Evolutionary conservation across 805 yeast genomes (phyloP).

Genomic region (Yamadazyma ubonensis): DNA sequence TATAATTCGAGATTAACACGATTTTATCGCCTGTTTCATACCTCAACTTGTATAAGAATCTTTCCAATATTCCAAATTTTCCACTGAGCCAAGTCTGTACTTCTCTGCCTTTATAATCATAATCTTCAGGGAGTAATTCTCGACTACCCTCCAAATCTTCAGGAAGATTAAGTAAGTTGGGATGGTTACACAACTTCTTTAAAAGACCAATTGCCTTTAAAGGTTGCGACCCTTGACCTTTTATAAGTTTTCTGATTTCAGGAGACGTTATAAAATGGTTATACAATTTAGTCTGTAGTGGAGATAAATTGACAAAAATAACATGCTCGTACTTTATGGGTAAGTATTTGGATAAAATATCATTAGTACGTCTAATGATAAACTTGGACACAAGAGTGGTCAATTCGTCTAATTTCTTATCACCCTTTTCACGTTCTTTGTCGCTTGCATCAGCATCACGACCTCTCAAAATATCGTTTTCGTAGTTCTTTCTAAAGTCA

Average conservation of each 20-base stretch:
- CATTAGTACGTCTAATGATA: constrained; percentile 93
- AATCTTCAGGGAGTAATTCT: constrained; percentile 70
- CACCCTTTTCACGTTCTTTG: constrained; percentile 67
- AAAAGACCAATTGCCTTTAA: constrained; percentile 84
- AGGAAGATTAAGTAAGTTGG: constrained; percentile 75
- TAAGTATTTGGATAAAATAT: constrained; percentile 85
- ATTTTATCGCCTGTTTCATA: constrained; percentile 90
- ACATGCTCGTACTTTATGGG: constrained; percentile 98
- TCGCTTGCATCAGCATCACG: constrained; percentile 90
- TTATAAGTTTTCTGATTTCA: constrained; percentile 64
- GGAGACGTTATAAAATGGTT: constrained; percentile 75
- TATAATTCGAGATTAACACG: constrained; percentile 90
- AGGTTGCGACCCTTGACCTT: constrained; percentile 75
- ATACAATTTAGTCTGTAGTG: constrained; percentile 72
- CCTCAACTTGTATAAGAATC: constrained; percentile 76
- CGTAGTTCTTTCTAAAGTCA: constrained; percentile 85
- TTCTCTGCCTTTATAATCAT: constrained; percentile 61
- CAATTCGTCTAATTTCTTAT: constrained; percentile 63
- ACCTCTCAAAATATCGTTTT: constrained; percentile 73
- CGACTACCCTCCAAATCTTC: constrained; percentile 75
- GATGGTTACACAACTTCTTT: constrained; percentile 92
- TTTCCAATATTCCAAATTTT: constrained; percentile 77
- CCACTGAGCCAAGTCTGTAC: constrained; percentile 83
- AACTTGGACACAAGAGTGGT: constrained; percentile 79
- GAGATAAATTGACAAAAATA: constrained; percentile 82